These are phyloP conservation scores for Pichia scutulata DNA, from an alignment of 805 yeast species.

Conservation along the genomic window DNA sequence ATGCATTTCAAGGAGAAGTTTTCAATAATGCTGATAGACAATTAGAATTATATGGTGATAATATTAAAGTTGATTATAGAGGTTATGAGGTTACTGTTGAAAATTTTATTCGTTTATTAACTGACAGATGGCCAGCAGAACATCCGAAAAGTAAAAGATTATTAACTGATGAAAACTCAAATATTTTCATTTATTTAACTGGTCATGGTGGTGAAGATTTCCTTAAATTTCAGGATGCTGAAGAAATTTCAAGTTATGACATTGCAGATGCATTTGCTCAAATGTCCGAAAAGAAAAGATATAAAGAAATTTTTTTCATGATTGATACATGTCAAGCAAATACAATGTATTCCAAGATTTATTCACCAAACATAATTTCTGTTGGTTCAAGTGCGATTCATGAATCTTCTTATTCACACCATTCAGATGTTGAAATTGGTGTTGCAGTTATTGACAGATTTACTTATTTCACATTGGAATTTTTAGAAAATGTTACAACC, in stretches of 20 bases:
- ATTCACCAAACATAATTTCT: constrained; percentile 86
- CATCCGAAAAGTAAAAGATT: constrained; percentile 90
- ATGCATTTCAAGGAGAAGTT: constrained; percentile 92
- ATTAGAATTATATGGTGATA: constrained; percentile 87
- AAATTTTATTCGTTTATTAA: constrained; percentile 82
- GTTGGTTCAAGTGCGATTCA: constrained; percentile 86
- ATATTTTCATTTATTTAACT: constrained; percentile 89
- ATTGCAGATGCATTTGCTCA: constrained; percentile 96
- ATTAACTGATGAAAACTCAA: constrained; percentile 87
- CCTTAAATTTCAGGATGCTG: constrained; percentile 96
- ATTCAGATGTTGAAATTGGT: constrained; percentile 91
- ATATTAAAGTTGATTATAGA: constrained; percentile 91
- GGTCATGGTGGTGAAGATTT: constrained; percentile 99
- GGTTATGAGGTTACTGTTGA: constrained; percentile 99
- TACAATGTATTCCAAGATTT: constrained; percentile 89
- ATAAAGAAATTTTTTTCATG: constrained; percentile 94
- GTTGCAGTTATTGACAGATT: constrained; percentile 97
- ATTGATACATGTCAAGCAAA: constrained; percentile 98
- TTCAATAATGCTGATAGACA: constrained; percentile 91
- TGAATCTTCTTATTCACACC: constrained; percentile 91
- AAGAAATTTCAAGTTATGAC: constrained; percentile 91
- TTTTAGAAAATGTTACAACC: constrained; percentile 70
- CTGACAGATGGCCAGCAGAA: constrained; percentile 92
- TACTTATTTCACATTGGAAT: constrained; percentile 86
- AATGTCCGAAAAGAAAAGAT: constrained; percentile 92